A percentile compares a stretch with the other conserved stretches of the same genome.
Evolutionary conservation across 1,284 basidiomycete species (phyloP).

Genomic region (Boletellus dicymbophilus): DNA sequence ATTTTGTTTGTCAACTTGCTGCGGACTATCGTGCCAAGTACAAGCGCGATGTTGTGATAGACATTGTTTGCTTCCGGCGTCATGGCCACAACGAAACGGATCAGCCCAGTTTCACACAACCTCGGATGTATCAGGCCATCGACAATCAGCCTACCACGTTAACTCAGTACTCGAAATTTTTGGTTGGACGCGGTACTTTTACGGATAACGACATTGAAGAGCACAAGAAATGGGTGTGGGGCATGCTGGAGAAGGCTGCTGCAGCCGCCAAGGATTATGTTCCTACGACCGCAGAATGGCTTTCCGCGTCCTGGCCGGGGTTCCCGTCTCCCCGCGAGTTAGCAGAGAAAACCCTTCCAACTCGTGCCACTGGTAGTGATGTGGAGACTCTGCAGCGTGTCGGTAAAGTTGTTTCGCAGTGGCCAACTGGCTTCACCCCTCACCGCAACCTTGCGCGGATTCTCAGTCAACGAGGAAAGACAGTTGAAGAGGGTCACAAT

Average conservation of each 20-base stretch:
- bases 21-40: slow-evolving; percentile 98
- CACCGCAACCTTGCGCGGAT: slow-evolving; percentile 97
- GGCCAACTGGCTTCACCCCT: slow-evolving; percentile 84
- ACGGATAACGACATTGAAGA: slow-evolving; percentile 97
- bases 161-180: slow-evolving; percentile 89
- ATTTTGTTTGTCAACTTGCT: slow-evolving; percentile 96
- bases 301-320: slow-evolving; percentile 97
- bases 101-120: slow-evolving; percentile 99
- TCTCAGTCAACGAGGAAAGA: slow-evolving; percentile 85
- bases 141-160: slow-evolving; percentile 93
- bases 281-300: slow-evolving; percentile 94
- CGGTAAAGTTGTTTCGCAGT: slow-evolving; percentile 85
- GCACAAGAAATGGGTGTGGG: slow-evolving; percentile 99
- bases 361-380: slow-evolving; percentile 84
- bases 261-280: slow-evolving; percentile 93
- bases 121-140: slow-evolving; percentile 98
- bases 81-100: slow-evolving; percentile 99
- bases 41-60: slow-evolving; percentile 99
- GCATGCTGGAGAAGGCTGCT: slow-evolving; percentile 94
- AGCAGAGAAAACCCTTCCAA: slow-evolving; percentile 89
- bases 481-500: slow-evolving; percentile 86
- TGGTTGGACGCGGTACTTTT: slow-evolving; percentile 92
- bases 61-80: slow-evolving; percentile 98
- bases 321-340: slow-evolving; percentile 98
- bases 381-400: slow-evolving; percentile 82